Evolutionary conservation across 139 green algal species (phyloP).

Genomic region (Closterium sp.): DNA sequence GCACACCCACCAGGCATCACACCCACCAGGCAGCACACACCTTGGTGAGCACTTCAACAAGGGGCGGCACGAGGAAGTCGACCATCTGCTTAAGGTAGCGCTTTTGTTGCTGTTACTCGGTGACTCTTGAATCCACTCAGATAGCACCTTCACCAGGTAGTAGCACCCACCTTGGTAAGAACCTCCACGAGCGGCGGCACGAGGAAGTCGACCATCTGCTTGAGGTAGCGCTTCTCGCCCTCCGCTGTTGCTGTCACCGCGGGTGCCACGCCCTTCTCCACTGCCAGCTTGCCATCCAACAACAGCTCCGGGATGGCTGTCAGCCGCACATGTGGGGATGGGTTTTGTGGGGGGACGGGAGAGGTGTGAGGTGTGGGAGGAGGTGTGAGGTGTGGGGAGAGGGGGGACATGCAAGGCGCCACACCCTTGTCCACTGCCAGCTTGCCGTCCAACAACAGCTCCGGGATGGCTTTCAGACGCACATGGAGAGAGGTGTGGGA

Average conservation of each 20-base stretch:
- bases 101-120: constrained; percentile 54
- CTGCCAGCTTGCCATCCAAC: constrained; percentile 63
- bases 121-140: constrained; percentile 65
- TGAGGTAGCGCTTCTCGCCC: constrained; percentile 59
- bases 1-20: not conserved
- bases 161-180: constrained; percentile 59
- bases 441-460: constrained; percentile 77
- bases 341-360: not conserved
- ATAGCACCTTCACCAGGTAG: constrained; percentile 32
- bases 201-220: constrained; percentile 68
- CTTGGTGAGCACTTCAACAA: constrained; percentile 73
- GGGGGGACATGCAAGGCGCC: not conserved
- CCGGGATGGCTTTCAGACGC: constrained; percentile 66
- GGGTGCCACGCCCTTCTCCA: constrained; percentile 63
- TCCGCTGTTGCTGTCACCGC: not conserved
- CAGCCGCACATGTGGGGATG: constrained; percentile 65
- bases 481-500: not conserved
- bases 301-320: constrained; percentile 84
- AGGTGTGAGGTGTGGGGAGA: too few relatives aligned
- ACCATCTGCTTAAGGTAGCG: constrained; percentile 67
- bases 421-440: constrained; percentile 68
- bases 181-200: constrained; percentile 70
- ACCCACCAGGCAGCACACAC: constrained; percentile 43
- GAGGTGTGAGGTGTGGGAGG: not conserved
- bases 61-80: constrained; percentile 64